Base-by-base conservation (phyloP, 179 eudicot species). In the Silene coronaria region DNA sequence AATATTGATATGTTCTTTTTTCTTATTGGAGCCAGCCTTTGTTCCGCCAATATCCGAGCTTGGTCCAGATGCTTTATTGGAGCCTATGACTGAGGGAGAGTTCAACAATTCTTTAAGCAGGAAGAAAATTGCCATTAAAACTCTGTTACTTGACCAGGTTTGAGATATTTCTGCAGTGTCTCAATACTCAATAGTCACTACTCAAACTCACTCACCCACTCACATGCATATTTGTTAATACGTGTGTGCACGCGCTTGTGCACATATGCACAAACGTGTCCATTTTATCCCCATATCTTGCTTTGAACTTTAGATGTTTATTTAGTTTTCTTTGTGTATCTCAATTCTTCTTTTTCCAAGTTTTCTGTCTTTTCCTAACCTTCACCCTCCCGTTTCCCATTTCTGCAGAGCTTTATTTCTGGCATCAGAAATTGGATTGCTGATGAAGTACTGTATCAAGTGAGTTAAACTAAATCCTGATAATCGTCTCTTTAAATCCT, bases 341-440 rank as follows among this genome's bases (percentile, higher is more conserved):
- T 46, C 14, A 22, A 38, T 62, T 4, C 14, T 67, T 5, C 71
- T 17, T 4, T 27, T 75, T 75, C 67, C 30, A 17, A 36, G 21
- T 65, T 57, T 9, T 23, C 10, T 55, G 19, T 32, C 66, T 34
- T 21, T 68, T 68, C 45, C 21, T 2, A 68, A 67, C 22, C 23
- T 70, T 69, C 51, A 51, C 26, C 22, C 51, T 80, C 55, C 51
- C 30, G 65, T 14, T 21, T 46, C 46, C 45, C 55, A 19, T 12
- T 66, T 78, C 26, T 74, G 84, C 88, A 92, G 97, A 81, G 89
- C 78, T 95, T 87, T 80, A 86, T 95, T 42, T 87, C 99, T 51
- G 99, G 99, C 46, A 88, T 95, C 79, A 97, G 99, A 70, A 95
- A 95, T 78, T 92, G 99, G 99, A 82, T 95, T 86, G 97, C 96